Evolutionary conservation across 257 asterid genomes (phyloP).

Genomic region (Marsdenia floribunda): DNA sequence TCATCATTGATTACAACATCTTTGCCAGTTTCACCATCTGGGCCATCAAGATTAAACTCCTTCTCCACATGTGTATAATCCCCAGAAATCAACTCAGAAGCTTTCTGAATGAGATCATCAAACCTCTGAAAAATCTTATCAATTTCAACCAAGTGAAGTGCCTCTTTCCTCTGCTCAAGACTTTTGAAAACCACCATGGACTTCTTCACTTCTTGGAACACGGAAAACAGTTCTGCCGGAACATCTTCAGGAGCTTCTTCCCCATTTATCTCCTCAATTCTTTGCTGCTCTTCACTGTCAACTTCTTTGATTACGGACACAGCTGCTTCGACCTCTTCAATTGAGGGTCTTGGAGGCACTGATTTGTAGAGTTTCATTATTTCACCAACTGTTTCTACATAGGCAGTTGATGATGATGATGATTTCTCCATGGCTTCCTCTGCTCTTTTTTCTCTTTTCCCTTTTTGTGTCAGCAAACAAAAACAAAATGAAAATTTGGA

Average conservation of each 20-base stretch:
- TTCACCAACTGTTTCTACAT: constrained; percentile 47
- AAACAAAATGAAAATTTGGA: neutral
- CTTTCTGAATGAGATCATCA: constrained; percentile 54
- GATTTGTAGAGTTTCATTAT: constrained; percentile 56
- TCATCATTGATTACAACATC: constrained; percentile 26
- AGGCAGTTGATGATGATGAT: constrained; percentile 37
- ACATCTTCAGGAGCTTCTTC: constrained; percentile 33
- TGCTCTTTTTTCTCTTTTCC: too few species aligned
- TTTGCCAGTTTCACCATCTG: constrained; percentile 33
- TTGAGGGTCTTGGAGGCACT: constrained; percentile 59
- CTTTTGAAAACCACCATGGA: constrained; percentile 40
- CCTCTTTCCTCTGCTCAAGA: constrained; percentile 60
- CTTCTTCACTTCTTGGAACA: constrained; percentile 44
- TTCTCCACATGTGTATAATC: constrained; percentile 17
- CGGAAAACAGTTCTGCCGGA: constrained; percentile 46
- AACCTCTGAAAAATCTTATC: constrained; percentile 48
- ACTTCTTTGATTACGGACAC: constrained; percentile 46
- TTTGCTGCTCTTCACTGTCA: constrained; percentile 39
- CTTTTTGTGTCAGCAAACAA: neutral
- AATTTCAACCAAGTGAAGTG: constrained; percentile 48
- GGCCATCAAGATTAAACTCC: constrained; percentile 18
- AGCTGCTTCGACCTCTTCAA: constrained; percentile 65
- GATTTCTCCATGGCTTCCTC: constrained; percentile 37
- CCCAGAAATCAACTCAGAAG: constrained; percentile 56
- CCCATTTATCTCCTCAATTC: constrained; percentile 46